Base-by-base conservation (phyloP, 2,329 filamentous ascomycete genomes). In the Huntiella abstrusa region DNA sequence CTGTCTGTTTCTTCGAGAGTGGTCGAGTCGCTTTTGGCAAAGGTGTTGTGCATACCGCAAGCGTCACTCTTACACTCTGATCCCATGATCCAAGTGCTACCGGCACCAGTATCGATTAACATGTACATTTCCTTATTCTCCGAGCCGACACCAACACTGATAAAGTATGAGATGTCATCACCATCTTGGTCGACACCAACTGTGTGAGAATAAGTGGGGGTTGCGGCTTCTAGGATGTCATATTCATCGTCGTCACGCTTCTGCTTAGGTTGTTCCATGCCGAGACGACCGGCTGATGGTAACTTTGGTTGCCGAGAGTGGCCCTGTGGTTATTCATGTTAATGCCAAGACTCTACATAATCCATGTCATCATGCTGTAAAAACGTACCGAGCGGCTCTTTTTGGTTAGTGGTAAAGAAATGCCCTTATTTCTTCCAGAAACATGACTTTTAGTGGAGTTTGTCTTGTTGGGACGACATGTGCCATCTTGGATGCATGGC, bases 31-130 rank as follows among this genome's bases (percentile, higher is more conserved):
- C 64, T 60, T 3, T 69, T 57, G 11, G 80, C 80, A 56, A 84
- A 88, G 0, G 70, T 75, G 55, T 75, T 75, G 59, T 93, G 86
- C 53, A 68, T 65, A 28, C 62, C 58, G 58, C 86, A 94, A 4
- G 83, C 72, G 17, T 67, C 60, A 3, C 74, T 75, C 12, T 59
- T 67, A 63, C 86, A 94, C 46, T 69, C 63, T 12, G 74, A 66
- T 28, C 78, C 73, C 74, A 91, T 91, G 15, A 93, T 74, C 86
- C 86, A 94, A 10, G 79, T 85, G 49, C 83, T 84, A 16, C 72
- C 72, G 35, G 76, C 75, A 19, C 77, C 77, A 5, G 76, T 78
- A 56, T 81, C 77, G 48, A 80, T 61, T 19, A 80, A 66, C 69
- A 81, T 71, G 53, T 71, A 73, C 53, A 80, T 53, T 1, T 66